Conservation (phyloP, 2,329 filamentous ascomycete species). For the Diplodia mutila region DNA sequence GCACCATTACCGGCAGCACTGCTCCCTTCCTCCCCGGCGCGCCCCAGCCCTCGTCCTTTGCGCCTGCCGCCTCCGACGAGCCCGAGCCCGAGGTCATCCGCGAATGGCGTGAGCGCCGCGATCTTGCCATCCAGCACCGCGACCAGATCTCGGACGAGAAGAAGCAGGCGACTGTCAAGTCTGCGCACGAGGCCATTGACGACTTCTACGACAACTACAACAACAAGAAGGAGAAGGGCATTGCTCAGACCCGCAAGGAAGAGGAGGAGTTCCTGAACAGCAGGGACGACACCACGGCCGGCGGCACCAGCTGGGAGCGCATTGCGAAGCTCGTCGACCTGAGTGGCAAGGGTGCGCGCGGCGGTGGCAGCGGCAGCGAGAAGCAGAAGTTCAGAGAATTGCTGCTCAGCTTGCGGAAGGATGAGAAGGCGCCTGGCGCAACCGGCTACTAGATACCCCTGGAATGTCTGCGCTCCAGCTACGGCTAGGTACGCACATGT, state of each 20-base stretch:
- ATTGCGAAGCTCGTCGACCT: slow-evolving; percentile 98
- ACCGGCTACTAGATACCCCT: slow-evolving; percentile 47
- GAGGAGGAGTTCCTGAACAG: slow-evolving; percentile 89
- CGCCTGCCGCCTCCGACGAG: slow-evolving; percentile 66
- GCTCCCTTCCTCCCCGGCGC: slow-evolving; percentile 59
- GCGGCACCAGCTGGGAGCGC: slow-evolving; percentile 97
- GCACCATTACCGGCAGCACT: slow-evolving; percentile 75
- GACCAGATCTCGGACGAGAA: slow-evolving; percentile 80
- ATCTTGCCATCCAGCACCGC: slow-evolving; percentile 80
- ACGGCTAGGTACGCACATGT: slow-evolving; percentile 10
- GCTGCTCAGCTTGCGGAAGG: slow-evolving; percentile 84
- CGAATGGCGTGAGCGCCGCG: slow-evolving; percentile 89
- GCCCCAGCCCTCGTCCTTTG: slow-evolving; percentile 37
- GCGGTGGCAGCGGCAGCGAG: slow-evolving; percentile 84
- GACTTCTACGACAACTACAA: slow-evolving; percentile 99
- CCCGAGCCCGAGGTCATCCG: slow-evolving; percentile 86
- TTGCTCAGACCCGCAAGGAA: slow-evolving; percentile 85
- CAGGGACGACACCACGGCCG: slow-evolving; percentile 89
- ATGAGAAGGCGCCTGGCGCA: slow-evolving; percentile 77
- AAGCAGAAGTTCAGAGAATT: slow-evolving; percentile 97
- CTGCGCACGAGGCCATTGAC: slow-evolving; percentile 92
- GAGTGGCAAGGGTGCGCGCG: slow-evolving; percentile 86
- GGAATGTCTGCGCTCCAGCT: background rate
- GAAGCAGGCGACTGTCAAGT: slow-evolving; percentile 82
- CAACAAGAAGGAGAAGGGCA: slow-evolving; percentile 92